A percentile compares a stretch with the other conserved stretches of the same genome.
These are phyloP conservation scores for Saccharomycopsis crataegensis DNA, from an alignment of 1,139 yeast genomes.

Conservation along the genomic window DNA sequence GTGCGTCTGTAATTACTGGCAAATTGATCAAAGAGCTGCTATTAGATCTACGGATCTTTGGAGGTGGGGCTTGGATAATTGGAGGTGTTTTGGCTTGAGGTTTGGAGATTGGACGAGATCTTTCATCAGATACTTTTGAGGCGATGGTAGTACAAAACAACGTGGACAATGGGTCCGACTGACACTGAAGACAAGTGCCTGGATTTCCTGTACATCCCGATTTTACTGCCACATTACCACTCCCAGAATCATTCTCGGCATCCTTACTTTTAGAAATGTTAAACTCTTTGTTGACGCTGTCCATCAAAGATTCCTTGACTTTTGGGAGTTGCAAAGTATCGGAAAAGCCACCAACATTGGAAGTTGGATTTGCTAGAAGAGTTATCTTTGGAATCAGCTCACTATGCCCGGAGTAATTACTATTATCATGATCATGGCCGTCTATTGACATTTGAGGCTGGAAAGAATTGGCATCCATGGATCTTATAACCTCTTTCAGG, in stretches of 20 bases:
- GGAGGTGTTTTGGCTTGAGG: slow-evolving; percentile 11
- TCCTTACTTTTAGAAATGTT: too few relatives aligned
- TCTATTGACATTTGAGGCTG: too few relatives aligned
- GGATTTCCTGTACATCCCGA: slow-evolving; percentile 79
- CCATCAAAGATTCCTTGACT: background rate
- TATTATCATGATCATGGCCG: background rate
- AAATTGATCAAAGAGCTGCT: slow-evolving; percentile 1
- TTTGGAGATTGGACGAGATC: slow-evolving; percentile 18
- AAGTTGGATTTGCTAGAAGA: too few relatives aligned
- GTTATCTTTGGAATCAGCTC: too few relatives aligned
- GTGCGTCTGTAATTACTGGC: slow-evolving; percentile 21
- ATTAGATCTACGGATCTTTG: slow-evolving; percentile 20
- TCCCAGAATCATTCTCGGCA: background rate
- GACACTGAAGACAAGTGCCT: slow-evolving; percentile 82
- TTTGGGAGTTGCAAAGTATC: background rate
- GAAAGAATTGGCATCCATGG: background rate
- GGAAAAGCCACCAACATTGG: too few relatives aligned
- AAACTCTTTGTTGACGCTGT: background rate
- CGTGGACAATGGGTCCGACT: slow-evolving; percentile 80
- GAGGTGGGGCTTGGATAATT: background rate
- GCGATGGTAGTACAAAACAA: slow-evolving; percentile 84
- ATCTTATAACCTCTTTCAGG: slow-evolving; percentile 40
- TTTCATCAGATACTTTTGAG: slow-evolving; percentile 32
- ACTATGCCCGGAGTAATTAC: background rate
- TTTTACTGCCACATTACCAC: background rate